Evolutionary conservation across 202 grass and related monocot genomes (phyloP), one percentile per base, ranked within the genome.

Genomic region (Carex sylvatica): DNA sequence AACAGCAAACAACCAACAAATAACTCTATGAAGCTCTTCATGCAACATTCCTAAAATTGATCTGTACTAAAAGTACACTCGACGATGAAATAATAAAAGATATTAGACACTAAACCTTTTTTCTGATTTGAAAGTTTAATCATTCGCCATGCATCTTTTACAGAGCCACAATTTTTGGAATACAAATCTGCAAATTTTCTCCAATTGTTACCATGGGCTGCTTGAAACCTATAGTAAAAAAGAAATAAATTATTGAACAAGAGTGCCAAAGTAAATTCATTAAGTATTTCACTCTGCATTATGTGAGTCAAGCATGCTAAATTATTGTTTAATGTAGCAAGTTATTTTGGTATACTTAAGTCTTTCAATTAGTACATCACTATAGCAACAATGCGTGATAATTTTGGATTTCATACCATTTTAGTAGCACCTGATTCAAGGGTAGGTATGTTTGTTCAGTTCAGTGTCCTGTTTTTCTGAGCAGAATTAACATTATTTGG

Each of bases 61-160:
- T 78, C 18, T 59, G 40, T 44, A 36, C 3, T 12, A 18, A 38
- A 46, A 51, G 20, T 28, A 51, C 42, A 65, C 24, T 52, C 2
- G 30, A 81, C 3, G 61, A 30, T 81, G 9, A 46, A 23, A 63
- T 11, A 81, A 20, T 2, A 46, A 83, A 20, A 64, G 53, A 52
- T 81, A 3, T 62, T 14, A 55, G 15, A 26, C 10, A 51, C 20
- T 6, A 42, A 70, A 94, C 95, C 92, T 84, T 8, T 87, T 61
- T 42, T 93, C n/a, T 82, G 56, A 16, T 93, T 90, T 58, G 63
- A 71, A 78, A 15, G 55, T 81, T 88, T 93, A 9, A 88, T 88
- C 64, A 87, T 87, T 81, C 95, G 88, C 87, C 89, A 98, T 77
- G 82, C 42, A 87, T 98, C 95, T 91, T 98, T 98, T 77, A 98